These are phyloP conservation scores for Colletotrichum sojae DNA, from an alignment of 2,329 filamentous ascomycete species.

Conservation along the genomic window DNA sequence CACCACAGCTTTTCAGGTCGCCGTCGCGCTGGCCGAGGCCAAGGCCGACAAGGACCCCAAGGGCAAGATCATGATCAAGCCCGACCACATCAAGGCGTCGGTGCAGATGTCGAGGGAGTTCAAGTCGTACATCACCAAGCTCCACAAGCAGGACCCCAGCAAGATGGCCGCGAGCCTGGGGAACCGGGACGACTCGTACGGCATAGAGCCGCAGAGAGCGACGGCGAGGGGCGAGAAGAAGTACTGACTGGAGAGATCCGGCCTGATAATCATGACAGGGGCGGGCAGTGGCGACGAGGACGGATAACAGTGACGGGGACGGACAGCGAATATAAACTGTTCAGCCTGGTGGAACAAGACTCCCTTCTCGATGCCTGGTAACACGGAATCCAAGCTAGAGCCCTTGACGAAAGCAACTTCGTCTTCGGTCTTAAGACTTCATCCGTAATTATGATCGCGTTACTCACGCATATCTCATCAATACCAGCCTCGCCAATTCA, in stretches of 20 bases:
- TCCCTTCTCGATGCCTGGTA: no score
- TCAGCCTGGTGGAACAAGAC: no score
- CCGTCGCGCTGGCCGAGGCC: slow-evolving; percentile 47
- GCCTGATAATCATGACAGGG: no score
- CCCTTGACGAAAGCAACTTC: no score
- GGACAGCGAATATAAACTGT: no score
- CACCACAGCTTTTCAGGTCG: slow-evolving; percentile 47
- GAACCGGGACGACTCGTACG: slow-evolving; percentile 2
- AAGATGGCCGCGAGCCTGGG: slow-evolving; percentile 7
- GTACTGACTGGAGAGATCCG: neutral
- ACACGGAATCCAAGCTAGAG: no score
- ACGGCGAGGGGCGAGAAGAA: neutral
- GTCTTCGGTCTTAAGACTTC: no score
- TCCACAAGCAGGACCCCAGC: slow-evolving; percentile 9
- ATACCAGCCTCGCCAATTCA: no score
- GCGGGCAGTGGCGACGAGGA: no score
- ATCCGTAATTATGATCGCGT: no score
- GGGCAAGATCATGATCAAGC: slow-evolving; percentile 40
- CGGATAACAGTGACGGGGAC: no score
- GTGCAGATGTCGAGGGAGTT: slow-evolving; percentile 42
- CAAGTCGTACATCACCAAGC: slow-evolving; percentile 36
- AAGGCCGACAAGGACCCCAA: slow-evolving; percentile 37
- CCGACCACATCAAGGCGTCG: slow-evolving; percentile 41
- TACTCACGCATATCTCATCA: no score
- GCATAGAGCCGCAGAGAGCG: neutral